Percentiles rank a stretch among this genome's conserved stretches.
Evolutionary conservation across 1,284 basidiomycete genomes (phyloP).

Genomic region (Ustilago trichophora): DNA sequence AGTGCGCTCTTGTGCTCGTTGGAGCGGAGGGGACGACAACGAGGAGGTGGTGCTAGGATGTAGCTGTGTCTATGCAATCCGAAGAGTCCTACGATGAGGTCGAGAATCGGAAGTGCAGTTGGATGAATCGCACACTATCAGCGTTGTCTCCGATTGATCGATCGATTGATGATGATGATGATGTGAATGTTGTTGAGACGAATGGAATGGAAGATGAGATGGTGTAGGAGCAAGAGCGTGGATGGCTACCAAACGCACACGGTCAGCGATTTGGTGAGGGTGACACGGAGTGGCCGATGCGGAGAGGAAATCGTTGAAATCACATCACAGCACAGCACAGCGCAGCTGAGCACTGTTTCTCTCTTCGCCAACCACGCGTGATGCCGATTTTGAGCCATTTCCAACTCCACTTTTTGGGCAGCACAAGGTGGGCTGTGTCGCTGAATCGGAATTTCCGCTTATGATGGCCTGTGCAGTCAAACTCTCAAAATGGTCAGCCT

Average conservation of each 20-base stretch:
- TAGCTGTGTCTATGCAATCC: too few relatives aligned
- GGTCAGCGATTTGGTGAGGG: too few relatives aligned
- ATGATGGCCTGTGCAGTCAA: constrained; percentile 29
- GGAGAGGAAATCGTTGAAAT: too few relatives aligned
- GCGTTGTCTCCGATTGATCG: too few relatives aligned
- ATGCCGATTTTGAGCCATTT: constrained; percentile 1
- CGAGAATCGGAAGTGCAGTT: too few relatives aligned
- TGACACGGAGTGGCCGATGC: constrained; percentile 1
- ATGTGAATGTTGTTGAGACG: too few relatives aligned
- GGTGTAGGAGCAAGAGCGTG: not conserved
- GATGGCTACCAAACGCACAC: too few relatives aligned
- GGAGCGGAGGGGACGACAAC: not conserved
- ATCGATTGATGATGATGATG: not conserved
- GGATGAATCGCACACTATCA: too few relatives aligned
- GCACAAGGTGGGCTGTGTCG: constrained; percentile 2
- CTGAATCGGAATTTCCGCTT: not conserved
- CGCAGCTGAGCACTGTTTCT: too few relatives aligned
- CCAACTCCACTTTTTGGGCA: constrained; percentile 18
- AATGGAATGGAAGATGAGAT: not conserved
- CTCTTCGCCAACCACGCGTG: too few relatives aligned
- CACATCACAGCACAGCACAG: constrained; percentile 5
- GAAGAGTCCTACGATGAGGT: too few relatives aligned
- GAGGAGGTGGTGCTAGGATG: too few relatives aligned
- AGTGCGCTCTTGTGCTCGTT: not conserved
- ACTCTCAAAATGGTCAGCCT: constrained; percentile 2